Base-by-base conservation (phyloP, 2,329 filamentous ascomycete species). In the Phialophora chinensis region DNA sequence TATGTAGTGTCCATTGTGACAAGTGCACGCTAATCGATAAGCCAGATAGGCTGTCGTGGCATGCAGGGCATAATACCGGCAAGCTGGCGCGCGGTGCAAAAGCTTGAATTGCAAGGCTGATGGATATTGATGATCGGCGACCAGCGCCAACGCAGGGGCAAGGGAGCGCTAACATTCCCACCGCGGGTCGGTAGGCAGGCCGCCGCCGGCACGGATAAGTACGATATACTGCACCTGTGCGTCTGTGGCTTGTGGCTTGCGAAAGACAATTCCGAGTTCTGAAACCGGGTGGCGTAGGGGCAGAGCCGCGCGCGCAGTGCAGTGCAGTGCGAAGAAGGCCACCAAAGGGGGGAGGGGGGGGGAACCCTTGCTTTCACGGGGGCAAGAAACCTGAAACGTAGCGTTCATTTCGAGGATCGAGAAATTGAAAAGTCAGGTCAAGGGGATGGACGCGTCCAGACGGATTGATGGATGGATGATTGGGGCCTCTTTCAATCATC, bases 221-320 rank as follows among this genome's bases (percentile, higher is more conserved):
- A 35, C 29, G 7, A 8, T 31, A 31, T 7, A 31, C 31, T 33
- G 29, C 7, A 33, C 31, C 8, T 11, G 31, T 8, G 11, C 31
- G 33, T 8, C 38, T 17, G 38, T 44, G 38, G 38, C 38, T 44
- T 20, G 38, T n/a, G 6, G 14, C 6, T 17, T 17, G 17, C 17
- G 1, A 44, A 3, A n/a, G 38, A 11, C 38, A 44, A n/a, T 44
- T 6, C 38, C 17, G 17, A 10, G 17, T 44, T 8, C 7, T 60
- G 57, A 60, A 52, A 60, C 57, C 44, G 57, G 57, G 57, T 60
- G 57, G 42, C 42, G 52, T 60, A 44, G 42, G 8, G 27, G 25
- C 12, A 8, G 42, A n/a, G 38, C 38, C 38, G 38, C 38, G 38
- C 38, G 38, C 17, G 38, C 38, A 11, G 5, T 11, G 33, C 38